phyloP scores from a whole-genome alignment of 768 basidiomycete species.

The Gymnopilus dilepis region DNA sequence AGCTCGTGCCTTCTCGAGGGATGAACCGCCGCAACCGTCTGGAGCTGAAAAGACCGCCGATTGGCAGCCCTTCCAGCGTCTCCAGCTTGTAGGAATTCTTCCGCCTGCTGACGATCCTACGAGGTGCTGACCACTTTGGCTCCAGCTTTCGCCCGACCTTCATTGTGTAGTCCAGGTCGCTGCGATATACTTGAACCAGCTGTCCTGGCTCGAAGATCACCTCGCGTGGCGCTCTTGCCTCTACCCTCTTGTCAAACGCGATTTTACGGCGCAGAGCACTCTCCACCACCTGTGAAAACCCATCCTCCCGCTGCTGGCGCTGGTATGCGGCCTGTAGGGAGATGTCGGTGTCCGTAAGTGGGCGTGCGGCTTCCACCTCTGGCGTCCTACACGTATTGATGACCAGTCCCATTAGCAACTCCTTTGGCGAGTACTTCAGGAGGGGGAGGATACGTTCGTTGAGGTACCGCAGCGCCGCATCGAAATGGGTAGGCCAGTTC shows the following conservation, averaged over 20 bases:
- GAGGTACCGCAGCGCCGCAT: conserved; percentile 29
- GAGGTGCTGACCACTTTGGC: conserved; percentile 22
- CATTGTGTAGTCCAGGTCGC: conserved; percentile 20
- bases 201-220: conserved; percentile 7
- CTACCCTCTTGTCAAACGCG: conserved; percentile 6
- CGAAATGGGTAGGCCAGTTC: conserved; percentile 39
- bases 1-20: conserved; percentile 27
- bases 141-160: conserved; percentile 14
- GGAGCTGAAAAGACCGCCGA: conserved; percentile 19
- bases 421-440: conserved; percentile 34
- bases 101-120: conserved; percentile 5
- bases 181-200: conserved; percentile 20
- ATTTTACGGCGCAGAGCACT: conserved; percentile 21
- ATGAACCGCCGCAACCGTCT: conserved; percentile 23
- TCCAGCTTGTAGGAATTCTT: conserved; percentile 20
- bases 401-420: conserved; percentile 35
- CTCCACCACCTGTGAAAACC: conserved; percentile 13
- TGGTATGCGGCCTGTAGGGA: not conserved
- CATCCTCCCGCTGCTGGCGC: not conserved
- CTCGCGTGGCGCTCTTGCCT: not conserved
- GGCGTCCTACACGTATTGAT: conserved; percentile 32
- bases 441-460: conserved; percentile 33
- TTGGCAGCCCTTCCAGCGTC: conserved; percentile 16
- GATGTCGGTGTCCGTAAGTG: conserved; percentile 6
- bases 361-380: not conserved